Percentiles rank a stretch among this genome's conserved stretches.
Conservation (phyloP, 1,284 basidiomycete species). For the Amylostereum chailletii region DNA sequence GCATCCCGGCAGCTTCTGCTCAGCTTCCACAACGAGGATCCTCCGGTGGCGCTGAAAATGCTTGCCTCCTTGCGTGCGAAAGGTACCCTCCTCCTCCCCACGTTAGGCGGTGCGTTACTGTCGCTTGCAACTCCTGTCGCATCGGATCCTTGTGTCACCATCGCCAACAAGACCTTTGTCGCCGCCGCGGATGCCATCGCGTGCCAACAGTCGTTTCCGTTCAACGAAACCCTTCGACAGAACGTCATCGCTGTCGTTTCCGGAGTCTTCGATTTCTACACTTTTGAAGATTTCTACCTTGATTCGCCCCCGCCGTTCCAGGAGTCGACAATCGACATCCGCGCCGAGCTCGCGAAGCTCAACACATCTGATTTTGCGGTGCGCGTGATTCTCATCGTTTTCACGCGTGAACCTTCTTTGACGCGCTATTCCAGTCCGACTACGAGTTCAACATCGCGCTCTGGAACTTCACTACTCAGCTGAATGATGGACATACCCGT, state of each 20-base stretch:
- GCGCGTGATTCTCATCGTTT: slow-evolving; percentile 8
- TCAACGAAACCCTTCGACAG: slow-evolving; percentile 55
- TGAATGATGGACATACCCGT: slow-evolving; percentile 64
- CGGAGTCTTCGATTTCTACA: slow-evolving; percentile 54
- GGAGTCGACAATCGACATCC: slow-evolving; percentile 50
- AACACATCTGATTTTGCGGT: slow-evolving; percentile 39
- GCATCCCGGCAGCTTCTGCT: no score
- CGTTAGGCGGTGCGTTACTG: no score
- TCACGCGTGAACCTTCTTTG: neutral
- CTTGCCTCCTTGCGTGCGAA: no score
- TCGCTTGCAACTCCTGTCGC: neutral
- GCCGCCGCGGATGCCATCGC: slow-evolving; percentile 46
- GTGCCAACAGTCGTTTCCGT: slow-evolving; percentile 52
- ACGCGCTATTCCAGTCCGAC: slow-evolving; percentile 32
- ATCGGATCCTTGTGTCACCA: slow-evolving; percentile 39
- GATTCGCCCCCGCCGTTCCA: slow-evolving; percentile 53
- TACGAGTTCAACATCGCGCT: slow-evolving; percentile 56
- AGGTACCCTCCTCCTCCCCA: no score
- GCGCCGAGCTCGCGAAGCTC: slow-evolving; percentile 36
- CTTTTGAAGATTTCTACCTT: slow-evolving; percentile 55
- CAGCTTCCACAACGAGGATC: no score
- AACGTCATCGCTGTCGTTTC: slow-evolving; percentile 48
- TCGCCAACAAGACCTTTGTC: slow-evolving; percentile 41
- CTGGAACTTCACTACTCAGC: slow-evolving; percentile 44
- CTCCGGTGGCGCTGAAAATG: no score